Conservation (phyloP, 768 basidiomycete species). For the Lactarius quietus region DNA sequence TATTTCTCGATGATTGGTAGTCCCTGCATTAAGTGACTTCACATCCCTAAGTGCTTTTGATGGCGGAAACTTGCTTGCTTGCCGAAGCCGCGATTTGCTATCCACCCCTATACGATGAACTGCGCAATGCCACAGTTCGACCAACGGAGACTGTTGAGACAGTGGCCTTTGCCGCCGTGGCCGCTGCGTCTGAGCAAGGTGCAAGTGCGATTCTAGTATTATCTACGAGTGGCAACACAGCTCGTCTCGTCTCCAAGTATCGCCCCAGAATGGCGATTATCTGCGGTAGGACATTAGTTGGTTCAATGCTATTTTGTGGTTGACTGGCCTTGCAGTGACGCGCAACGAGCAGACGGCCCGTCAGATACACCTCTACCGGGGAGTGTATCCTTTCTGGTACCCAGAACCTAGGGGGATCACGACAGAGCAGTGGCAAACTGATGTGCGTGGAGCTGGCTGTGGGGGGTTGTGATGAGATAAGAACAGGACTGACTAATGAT, state of each 20-base stretch:
- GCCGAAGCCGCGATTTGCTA: slow-evolving; percentile 96
- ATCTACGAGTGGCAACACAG: slow-evolving; percentile 95
- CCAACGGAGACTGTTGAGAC: slow-evolving; percentile 96
- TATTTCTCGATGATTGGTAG: background rate
- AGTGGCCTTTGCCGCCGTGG: slow-evolving; percentile 92
- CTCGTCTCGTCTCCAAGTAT: slow-evolving; percentile 95
- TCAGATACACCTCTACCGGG: slow-evolving; percentile 95
- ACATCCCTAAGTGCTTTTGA: slow-evolving; percentile 76
- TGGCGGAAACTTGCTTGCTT: slow-evolving; percentile 98
- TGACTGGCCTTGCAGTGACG: slow-evolving; percentile 57
- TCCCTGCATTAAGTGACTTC: background rate
- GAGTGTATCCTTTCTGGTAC: slow-evolving; percentile 97
- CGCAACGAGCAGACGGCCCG: slow-evolving; percentile 94
- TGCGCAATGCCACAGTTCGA: slow-evolving; percentile 71
- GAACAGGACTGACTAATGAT: background rate
- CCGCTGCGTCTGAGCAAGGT: slow-evolving; percentile 91
- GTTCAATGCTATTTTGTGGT: background rate
- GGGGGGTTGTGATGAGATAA: slow-evolving; percentile 13
- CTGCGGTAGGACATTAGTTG: slow-evolving; percentile 58
- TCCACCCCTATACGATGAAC: slow-evolving; percentile 88
- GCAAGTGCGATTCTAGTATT: slow-evolving; percentile 94
- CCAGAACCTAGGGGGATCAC: slow-evolving; percentile 87
- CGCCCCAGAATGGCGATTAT: slow-evolving; percentile 91
- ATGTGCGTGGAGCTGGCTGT: slow-evolving; percentile 53
- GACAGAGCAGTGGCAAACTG: slow-evolving; percentile 93